A percentile compares a stretch with the other conserved stretches of the same genome.
Evolutionary conservation across 2,329 filamentous ascomycete species (phyloP).

Genomic region (Hypoxylon sp.): DNA sequence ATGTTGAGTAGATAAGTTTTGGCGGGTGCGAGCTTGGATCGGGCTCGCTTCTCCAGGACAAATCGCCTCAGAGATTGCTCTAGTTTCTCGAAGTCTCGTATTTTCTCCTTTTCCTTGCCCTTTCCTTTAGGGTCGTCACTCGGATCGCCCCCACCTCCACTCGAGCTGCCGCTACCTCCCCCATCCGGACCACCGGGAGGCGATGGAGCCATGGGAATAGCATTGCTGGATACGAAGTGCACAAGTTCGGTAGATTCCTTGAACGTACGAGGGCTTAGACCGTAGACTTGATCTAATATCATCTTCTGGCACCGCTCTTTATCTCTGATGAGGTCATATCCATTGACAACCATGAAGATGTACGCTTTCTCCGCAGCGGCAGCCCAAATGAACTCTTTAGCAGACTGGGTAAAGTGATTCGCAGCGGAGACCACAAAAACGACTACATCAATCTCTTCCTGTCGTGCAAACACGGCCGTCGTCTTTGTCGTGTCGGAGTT

Average conservation of each 20-base stretch:
- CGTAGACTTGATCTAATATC: slow-evolving; percentile 90
- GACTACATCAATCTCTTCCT: slow-evolving; percentile 98
- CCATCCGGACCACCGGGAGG: slow-evolving; percentile 70
- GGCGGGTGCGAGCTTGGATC: slow-evolving; percentile 94
- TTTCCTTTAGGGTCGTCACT: slow-evolving; percentile 78
- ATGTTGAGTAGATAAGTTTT: slow-evolving; percentile 97
- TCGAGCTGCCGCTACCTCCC: slow-evolving; percentile 67
- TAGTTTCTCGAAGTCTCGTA: slow-evolving; percentile 89
- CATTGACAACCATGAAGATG: slow-evolving; percentile 98
- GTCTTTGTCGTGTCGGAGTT: slow-evolving; percentile 98
- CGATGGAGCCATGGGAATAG: slow-evolving; percentile 80
- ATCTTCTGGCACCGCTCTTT: slow-evolving; percentile 92
- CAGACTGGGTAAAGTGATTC: slow-evolving; percentile 97
- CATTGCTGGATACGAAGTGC: slow-evolving; percentile 98
- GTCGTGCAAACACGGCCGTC: slow-evolving; percentile 94
- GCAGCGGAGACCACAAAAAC: slow-evolving; percentile 98
- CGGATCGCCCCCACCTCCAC: slow-evolving; percentile 70
- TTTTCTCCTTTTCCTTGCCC: slow-evolving; percentile 89
- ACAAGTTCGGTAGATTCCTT: slow-evolving; percentile 95
- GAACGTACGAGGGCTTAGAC: slow-evolving; percentile 90
- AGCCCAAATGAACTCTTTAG: slow-evolving; percentile 97
- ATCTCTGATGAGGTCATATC: slow-evolving; percentile 93
- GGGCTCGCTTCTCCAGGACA: slow-evolving; percentile 93
- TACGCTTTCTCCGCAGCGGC: slow-evolving; percentile 98
- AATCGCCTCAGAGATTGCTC: slow-evolving; percentile 92